Conservation (phyloP, 139 green algal species). For the Chlorella sp. region DNA sequence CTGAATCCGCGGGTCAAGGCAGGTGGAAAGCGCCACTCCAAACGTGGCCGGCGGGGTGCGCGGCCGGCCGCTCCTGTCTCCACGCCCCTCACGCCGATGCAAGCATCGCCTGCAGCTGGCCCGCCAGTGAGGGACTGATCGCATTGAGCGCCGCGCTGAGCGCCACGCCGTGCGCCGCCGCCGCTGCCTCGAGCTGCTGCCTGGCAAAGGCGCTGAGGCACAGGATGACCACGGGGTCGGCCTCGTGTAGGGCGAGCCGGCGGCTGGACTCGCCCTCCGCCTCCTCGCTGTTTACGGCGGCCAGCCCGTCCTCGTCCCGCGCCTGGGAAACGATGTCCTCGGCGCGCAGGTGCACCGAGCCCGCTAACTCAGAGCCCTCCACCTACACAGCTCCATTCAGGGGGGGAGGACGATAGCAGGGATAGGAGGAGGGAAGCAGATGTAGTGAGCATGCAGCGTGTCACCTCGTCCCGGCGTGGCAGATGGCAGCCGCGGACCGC, state of each 20-base stretch:
- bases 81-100: too few relatives aligned
- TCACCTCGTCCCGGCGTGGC: too few relatives aligned
- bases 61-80: too few relatives aligned
- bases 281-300: slow-evolving; percentile 33
- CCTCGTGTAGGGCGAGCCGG: slow-evolving; percentile 18
- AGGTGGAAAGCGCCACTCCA: too few relatives aligned
- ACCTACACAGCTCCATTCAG: background rate
- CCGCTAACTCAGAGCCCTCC: slow-evolving; percentile 18
- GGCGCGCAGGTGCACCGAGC: slow-evolving; percentile 1
- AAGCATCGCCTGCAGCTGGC: slow-evolving; percentile 48
- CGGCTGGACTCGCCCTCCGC: slow-evolving; percentile 37
- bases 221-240: slow-evolving; percentile 26
- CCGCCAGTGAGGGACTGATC: slow-evolving; percentile 18
- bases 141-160: slow-evolving; percentile 20
- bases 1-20: too few relatives aligned
- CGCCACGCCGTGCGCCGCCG: slow-evolving; percentile 24
- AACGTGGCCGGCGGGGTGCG: too few relatives aligned
- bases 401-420: background rate
- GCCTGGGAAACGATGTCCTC: slow-evolving; percentile 5
- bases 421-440: background rate
- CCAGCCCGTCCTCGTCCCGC: slow-evolving; percentile 16
- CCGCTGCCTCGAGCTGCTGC: slow-evolving; percentile 46
- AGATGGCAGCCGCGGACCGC: too few relatives aligned
- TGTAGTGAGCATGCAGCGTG: too few relatives aligned
- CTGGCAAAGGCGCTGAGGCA: slow-evolving; percentile 32